A percentile compares a stretch with the other conserved stretches of the same genome.
These are phyloP conservation scores for Sugiyamaella neomexicana DNA, from an alignment of 1,139 yeast species.

Conservation along the genomic window DNA sequence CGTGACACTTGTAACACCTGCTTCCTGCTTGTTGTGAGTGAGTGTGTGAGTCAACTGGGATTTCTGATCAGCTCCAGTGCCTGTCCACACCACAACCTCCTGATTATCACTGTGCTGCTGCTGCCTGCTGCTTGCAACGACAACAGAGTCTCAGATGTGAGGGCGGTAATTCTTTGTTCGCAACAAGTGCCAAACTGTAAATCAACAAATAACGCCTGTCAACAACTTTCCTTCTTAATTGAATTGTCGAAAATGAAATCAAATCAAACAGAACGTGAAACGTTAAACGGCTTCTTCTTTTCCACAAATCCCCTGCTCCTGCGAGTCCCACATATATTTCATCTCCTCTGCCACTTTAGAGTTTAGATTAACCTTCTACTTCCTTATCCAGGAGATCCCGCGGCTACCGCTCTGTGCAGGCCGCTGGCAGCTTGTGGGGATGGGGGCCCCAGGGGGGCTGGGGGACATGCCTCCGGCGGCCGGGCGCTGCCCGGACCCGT, in stretches of 20 bases:
- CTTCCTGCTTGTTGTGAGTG: too few relatives aligned
- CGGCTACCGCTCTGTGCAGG: too few relatives aligned
- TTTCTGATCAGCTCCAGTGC: too few relatives aligned
- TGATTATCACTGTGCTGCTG: not conserved
- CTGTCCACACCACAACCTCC: not conserved
- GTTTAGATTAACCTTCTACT: conserved; percentile 7
- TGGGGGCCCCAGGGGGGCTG: too few relatives aligned
- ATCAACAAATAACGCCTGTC: not conserved
- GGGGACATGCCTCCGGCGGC: not conserved
- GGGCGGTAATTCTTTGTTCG: too few relatives aligned
- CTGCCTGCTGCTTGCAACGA: too few relatives aligned
- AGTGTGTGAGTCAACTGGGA: too few relatives aligned
- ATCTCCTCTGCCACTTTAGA: not conserved
- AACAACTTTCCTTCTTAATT: too few relatives aligned
- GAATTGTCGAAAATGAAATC: too few relatives aligned
- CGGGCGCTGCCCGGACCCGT: not conserved
- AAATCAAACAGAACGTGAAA: not conserved
- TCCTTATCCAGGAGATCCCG: not conserved
- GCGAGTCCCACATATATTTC: not conserved
- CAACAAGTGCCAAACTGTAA: not conserved
- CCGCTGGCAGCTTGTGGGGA: not conserved
- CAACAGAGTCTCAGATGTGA: too few relatives aligned
- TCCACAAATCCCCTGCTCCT: too few relatives aligned
- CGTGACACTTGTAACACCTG: too few relatives aligned
- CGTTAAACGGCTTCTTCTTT: not conserved